Evolutionary conservation across 106 monocot species (phyloP).

Genomic region (Dendrobium catenatum): DNA sequence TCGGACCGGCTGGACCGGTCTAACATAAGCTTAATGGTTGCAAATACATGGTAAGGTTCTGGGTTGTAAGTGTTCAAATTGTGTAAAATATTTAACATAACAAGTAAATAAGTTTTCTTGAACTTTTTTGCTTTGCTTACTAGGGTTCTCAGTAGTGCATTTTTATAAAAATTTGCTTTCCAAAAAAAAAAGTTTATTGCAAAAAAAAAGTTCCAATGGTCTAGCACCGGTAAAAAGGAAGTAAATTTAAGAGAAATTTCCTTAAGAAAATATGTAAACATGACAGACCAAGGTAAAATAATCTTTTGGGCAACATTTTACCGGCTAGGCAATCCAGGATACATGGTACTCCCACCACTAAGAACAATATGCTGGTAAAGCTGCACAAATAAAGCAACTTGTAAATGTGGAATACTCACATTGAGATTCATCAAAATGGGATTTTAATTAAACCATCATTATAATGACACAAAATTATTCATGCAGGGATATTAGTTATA

Average conservation of each 20-base stretch:
- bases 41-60: no score
- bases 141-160: not conserved
- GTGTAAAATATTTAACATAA: no score
- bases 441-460: not conserved
- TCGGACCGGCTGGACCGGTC: no score
- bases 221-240: no score
- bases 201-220: no score
- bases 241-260: no score
- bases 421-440: not conserved
- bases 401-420: not conserved
- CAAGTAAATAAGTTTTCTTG: not conserved
- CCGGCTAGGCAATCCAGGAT: slow-evolving; percentile 98
- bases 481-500: not conserved
- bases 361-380: slow-evolving; percentile 99
- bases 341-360: slow-evolving; percentile 99
- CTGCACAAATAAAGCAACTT: slow-evolving; percentile 32
- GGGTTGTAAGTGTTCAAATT: no score
- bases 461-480: not conserved
- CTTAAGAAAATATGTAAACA: no score
- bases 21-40: no score
- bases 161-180: no score
- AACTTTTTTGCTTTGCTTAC: not conserved
- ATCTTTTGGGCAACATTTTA: slow-evolving; percentile 14
- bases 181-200: no score
- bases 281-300: not conserved